Base-by-base conservation (phyloP, 495 filamentous ascomycete genomes). In the Parathielavia hyrcaniae region DNA sequence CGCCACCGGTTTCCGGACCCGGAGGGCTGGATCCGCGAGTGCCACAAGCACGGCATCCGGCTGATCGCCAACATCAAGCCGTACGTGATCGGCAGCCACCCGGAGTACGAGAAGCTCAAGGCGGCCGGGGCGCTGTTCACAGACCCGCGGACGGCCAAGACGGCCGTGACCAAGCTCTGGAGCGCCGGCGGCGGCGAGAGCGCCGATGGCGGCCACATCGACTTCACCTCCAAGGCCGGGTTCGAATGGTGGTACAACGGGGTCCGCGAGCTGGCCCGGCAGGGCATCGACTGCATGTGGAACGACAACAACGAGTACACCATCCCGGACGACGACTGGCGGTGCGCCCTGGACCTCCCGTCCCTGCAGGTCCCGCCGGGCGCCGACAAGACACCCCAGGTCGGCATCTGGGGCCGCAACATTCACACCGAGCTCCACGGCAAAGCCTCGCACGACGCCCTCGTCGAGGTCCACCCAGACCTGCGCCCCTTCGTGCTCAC, bases 251-350 rank as follows among this genome's bases (percentile, higher is more conserved):
- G 85, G 85, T 84, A 81, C 59, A 71, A 84, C 17, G 83, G 84
- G 8, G 78, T 84, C 12, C 75, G 81, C 55, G 77, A 72, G 44
- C 75, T 88, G 41, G 81, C 81, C 53, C 72, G 79, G 30, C 70
- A 74, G 19, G 84, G 84, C 17, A 82, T 88, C 55, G 84, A 87
- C 59, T 82, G 77, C 34, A 86, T 87, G 69, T 88, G 86, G 86
- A 88, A 86, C 60, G 86, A 88, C 68, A 88, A 88, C 69, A 86
- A 87, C 64, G 86, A 88, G 70, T 87, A 86, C 66, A 85, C 81
- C 7, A 75, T 84, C 4, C 82, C 83, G 0, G 74, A 78, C 63
- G 85, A 88, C 53, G 75, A 80, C 53, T 87, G 84, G 83, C 67
- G 77, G 53, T 73, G 80, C 41, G 79, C 80, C 0, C 74, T 87